Evolutionary conservation across 345 rosid species (phyloP).

Genomic region (Dovyalis caffra): DNA sequence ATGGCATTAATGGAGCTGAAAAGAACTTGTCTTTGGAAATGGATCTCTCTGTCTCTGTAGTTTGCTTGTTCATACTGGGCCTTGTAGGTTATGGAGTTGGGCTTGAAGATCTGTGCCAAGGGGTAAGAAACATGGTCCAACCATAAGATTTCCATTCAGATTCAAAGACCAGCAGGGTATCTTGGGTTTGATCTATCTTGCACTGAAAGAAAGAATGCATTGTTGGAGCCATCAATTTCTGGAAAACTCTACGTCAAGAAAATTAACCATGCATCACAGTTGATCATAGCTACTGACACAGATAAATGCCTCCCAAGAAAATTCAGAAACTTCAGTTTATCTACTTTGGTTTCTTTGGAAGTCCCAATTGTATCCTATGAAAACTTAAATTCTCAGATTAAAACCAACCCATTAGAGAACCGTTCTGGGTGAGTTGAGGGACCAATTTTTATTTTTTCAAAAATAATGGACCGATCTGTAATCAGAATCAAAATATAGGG

Average conservation of each 20-base stretch:
- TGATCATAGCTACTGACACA: not conserved
- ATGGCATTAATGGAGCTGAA: not conserved
- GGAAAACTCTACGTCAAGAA: conserved; percentile 8
- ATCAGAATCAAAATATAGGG: no score
- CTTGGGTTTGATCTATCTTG: conserved; percentile 22
- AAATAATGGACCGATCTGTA: no score
- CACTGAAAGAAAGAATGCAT: not conserved
- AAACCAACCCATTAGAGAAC: no score
- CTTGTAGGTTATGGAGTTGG: not conserved
- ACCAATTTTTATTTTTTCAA: no score
- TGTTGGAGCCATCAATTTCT: conserved; percentile 15
- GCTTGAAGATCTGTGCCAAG: not conserved
- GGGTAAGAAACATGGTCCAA: not conserved
- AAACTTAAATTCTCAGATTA: no score
- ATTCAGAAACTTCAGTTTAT: not conserved
- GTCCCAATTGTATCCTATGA: no score
- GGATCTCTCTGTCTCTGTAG: not conserved
- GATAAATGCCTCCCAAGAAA: not conserved
- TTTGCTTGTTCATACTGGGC: not conserved
- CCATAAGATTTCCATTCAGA: conserved; percentile 17
- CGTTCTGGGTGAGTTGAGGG: no score
- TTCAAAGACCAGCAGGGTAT: conserved; percentile 3
- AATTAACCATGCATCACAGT: conserved; percentile 12
- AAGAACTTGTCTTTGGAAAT: not conserved
- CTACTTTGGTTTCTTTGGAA: no score